Evolutionary conservation across 495 filamentous ascomycete genomes (phyloP).

Genomic region (Aspergillus funiculosus): DNA sequence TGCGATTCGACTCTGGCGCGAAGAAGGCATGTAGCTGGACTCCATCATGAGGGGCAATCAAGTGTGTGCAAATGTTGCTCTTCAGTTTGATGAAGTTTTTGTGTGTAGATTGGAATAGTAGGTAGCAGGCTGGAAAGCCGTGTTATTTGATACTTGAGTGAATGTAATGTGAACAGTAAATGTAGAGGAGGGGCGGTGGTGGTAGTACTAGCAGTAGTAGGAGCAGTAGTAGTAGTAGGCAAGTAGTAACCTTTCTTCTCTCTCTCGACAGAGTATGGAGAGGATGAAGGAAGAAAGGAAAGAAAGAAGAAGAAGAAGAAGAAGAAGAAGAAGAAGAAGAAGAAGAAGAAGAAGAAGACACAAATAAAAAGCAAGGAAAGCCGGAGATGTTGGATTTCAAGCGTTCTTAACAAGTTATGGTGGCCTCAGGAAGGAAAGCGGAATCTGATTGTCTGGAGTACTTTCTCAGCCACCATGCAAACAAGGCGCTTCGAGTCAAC

Average conservation of each 20-base stretch:
- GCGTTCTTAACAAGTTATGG: neutral
- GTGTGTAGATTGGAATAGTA: too few relatives aligned
- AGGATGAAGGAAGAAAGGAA: neutral
- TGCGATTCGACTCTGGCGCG: constrained; percentile 36
- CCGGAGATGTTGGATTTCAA: constrained; percentile 1
- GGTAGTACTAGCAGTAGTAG: too few relatives aligned
- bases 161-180: too few relatives aligned
- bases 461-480: neutral
- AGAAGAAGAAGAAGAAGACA: neutral
- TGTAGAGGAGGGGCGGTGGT: too few relatives aligned
- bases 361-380: too few relatives aligned
- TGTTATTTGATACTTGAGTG: too few relatives aligned
- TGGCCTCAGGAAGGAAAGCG: neutral
- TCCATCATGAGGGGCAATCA: constrained; percentile 17
- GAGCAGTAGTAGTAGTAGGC: too few relatives aligned
- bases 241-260: too few relatives aligned
- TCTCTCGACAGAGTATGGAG: neutral
- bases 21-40: constrained; percentile 18
- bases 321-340: neutral
- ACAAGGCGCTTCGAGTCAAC: neutral
- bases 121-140: too few relatives aligned
- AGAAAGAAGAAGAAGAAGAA: neutral
- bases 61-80: too few relatives aligned
- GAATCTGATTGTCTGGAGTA: too few relatives aligned
- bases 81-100: too few relatives aligned